These are phyloP conservation scores for Phytopythium delawarense DNA, from an alignment of 352 stramenopile genomes.

Conservation along the genomic window DNA sequence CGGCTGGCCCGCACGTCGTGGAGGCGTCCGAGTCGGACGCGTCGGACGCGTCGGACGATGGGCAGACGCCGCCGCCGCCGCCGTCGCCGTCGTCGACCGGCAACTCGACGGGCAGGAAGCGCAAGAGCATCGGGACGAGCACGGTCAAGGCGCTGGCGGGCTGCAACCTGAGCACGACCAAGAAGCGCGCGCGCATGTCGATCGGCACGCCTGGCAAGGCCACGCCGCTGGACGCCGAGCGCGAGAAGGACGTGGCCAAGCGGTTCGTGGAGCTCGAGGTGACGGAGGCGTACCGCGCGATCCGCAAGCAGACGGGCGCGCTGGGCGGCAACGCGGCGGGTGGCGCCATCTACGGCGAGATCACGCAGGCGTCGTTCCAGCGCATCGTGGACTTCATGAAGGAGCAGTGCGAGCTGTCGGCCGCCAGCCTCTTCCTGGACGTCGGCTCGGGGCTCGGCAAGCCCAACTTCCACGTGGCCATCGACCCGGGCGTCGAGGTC, in stretches of 20 bases:
- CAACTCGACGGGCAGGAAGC: conserved; percentile 41
- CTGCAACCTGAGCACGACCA: conserved; percentile 10
- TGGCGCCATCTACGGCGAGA: conserved; percentile 98
- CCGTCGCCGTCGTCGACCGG: not conserved
- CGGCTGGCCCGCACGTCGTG: not conserved
- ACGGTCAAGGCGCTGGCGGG: conserved; percentile 21
- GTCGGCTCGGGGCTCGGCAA: conserved; percentile 97
- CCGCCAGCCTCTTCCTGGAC: conserved; percentile 93
- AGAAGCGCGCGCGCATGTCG: conserved; percentile 53
- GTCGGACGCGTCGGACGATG: conserved; percentile 3
- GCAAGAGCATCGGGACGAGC: conserved; percentile 37
- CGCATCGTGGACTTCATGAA: conserved; percentile 95
- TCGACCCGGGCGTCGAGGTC: conserved; percentile 94
- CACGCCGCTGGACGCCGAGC: conserved; percentile 46
- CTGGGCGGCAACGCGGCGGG: conserved; percentile 93
- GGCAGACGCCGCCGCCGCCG: conserved; percentile 1
- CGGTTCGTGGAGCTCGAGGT: conserved; percentile 81
- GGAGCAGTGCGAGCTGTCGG: conserved; percentile 87
- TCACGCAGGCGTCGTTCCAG: conserved; percentile 96
- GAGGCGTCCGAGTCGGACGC: conserved; percentile 1
- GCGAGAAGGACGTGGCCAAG: conserved; percentile 63
- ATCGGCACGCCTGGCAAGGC: conserved; percentile 72
- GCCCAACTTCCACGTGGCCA: conserved; percentile 96
- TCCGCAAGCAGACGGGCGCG: conserved; percentile 92
- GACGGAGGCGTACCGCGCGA: conserved; percentile 89